Percentiles rank a stretch among this genome's conserved stretches.
These are phyloP conservation scores for Coniochaeta sp. DNA, from an alignment of 2,329 filamentous ascomycete species.

Conservation along the genomic window DNA sequence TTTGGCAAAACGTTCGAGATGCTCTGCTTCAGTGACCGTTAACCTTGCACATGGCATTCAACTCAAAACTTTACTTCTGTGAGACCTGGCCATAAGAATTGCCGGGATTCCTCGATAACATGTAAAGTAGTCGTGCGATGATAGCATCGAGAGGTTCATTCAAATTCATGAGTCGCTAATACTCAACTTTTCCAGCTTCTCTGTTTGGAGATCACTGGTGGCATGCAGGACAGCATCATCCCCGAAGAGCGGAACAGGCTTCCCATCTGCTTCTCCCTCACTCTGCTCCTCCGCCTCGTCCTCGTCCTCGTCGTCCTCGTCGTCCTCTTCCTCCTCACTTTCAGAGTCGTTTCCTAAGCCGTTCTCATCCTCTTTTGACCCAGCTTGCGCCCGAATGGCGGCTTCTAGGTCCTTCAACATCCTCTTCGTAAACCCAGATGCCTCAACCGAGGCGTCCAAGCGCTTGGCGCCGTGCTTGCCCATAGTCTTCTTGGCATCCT, in stretches of 20 bases:
- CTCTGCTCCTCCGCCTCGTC: constrained; percentile 17
- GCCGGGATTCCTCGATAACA: too few relatives aligned
- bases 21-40: not conserved
- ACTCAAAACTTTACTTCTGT: too few relatives aligned
- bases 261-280: constrained; percentile 9
- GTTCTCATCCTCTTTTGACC: constrained; percentile 28
- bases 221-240: constrained; percentile 5
- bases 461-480: constrained; percentile 59
- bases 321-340: constrained; percentile 23
- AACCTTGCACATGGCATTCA: too few relatives aligned
- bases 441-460: constrained; percentile 82
- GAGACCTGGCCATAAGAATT: too few relatives aligned
- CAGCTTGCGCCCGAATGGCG: constrained; percentile 76
- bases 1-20: not conserved
- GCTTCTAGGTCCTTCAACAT: constrained; percentile 91
- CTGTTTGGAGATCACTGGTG: not conserved
- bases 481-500: constrained; percentile 70
- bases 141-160: not conserved
- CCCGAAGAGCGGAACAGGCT: not conserved
- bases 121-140: not conserved
- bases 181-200: not conserved
- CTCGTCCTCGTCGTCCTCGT: constrained; percentile 21
- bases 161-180: constrained; percentile 1
- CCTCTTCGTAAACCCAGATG: constrained; percentile 92
- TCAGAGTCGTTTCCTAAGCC: constrained; percentile 7